These are phyloP conservation scores for Acanthamoeba divionensis DNA, from an alignment of 208 protist genomes.

Conservation along the genomic window DNA sequence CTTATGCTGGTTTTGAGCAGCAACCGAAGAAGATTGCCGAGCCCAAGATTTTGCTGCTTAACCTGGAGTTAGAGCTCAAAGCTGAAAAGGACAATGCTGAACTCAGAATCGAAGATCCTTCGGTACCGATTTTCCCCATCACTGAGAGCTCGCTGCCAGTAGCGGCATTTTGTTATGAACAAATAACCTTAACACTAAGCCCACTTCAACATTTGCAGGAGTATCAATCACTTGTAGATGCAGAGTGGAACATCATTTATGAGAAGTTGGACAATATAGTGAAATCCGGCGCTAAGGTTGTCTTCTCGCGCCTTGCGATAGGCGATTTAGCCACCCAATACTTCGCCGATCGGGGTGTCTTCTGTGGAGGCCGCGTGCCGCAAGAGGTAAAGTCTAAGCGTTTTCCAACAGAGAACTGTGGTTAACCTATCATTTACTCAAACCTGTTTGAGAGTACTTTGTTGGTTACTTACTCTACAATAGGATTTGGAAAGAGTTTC, in stretches of 20 bases:
- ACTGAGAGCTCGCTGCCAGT: too few species aligned
- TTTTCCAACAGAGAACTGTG: not conserved
- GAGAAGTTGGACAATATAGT: slow-evolving; percentile 99
- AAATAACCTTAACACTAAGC: too few species aligned
- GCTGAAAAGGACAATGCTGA: slow-evolving; percentile 99
- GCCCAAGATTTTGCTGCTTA: slow-evolving; percentile 98
- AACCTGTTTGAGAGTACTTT: not conserved
- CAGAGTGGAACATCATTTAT: slow-evolving; percentile 99
- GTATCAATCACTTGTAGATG: slow-evolving; percentile 99
- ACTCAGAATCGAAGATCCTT: slow-evolving; percentile 96
- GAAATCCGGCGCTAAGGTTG: slow-evolving; percentile 95
- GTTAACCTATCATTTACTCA: too few species aligned
- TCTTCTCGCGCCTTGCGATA: slow-evolving; percentile 97
- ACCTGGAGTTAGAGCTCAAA: slow-evolving; percentile 99
- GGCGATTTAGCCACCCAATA: slow-evolving; percentile 99
- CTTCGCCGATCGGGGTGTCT: slow-evolving; percentile 98
- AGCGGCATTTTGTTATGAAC: too few species aligned
- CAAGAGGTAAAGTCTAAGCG: slow-evolving; percentile 81
- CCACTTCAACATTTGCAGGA: slow-evolving; percentile 74
- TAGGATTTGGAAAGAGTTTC: slow-evolving; percentile 88
- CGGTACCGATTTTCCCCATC: not conserved
- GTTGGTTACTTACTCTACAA: not conserved
- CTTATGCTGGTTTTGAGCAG: slow-evolving; percentile 99
- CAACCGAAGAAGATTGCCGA: slow-evolving; percentile 97
- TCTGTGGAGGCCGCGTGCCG: slow-evolving; percentile 99